Conservation (phyloP, 1,284 basidiomycete species). For the Austroboletus niveus region DNA sequence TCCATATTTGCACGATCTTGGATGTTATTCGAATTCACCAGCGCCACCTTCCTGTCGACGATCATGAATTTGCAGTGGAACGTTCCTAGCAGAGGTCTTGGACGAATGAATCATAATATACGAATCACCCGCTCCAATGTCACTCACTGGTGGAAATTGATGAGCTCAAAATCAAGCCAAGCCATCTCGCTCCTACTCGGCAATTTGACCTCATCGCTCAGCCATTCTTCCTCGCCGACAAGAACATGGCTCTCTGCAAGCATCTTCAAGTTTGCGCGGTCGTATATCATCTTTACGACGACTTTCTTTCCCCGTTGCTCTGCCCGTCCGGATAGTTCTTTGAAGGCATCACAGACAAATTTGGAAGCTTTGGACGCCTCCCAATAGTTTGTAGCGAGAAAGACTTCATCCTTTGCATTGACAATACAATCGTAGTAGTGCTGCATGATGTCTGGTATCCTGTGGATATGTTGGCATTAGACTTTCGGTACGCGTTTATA, state of each 20-base stretch:
- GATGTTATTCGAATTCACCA: constrained; percentile 77
- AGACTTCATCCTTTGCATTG: constrained; percentile 56
- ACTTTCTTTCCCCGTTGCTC: constrained; percentile 47
- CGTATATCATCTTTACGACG: constrained; percentile 66
- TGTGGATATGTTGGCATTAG: constrained; percentile 18
- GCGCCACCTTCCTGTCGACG: constrained; percentile 69
- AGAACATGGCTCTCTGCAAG: constrained; percentile 54
- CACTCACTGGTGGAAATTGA: constrained; percentile 45
- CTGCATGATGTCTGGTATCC: constrained; percentile 64
- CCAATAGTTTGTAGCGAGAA: constrained; percentile 62
- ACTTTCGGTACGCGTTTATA: neutral
- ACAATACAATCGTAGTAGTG: constrained; percentile 57
- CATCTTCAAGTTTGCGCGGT: constrained; percentile 62
- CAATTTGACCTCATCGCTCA: constrained; percentile 48
- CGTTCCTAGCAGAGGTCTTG: constrained; percentile 62
- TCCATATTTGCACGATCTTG: constrained; percentile 70
- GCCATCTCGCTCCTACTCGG: constrained; percentile 58
- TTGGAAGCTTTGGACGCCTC: constrained; percentile 51
- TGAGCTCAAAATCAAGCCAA: constrained; percentile 60
- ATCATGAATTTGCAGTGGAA: constrained; percentile 81
- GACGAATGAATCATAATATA: constrained; percentile 33
- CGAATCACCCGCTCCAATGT: neutral
- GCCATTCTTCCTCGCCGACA: constrained; percentile 50
- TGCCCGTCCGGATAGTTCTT: constrained; percentile 51
- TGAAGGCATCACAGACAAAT: constrained; percentile 52